A percentile compares a stretch with the other conserved stretches of the same genome.
phyloP scores from a whole-genome alignment of 805 yeast species.

The Sugiyamaella valdiviana region DNA sequence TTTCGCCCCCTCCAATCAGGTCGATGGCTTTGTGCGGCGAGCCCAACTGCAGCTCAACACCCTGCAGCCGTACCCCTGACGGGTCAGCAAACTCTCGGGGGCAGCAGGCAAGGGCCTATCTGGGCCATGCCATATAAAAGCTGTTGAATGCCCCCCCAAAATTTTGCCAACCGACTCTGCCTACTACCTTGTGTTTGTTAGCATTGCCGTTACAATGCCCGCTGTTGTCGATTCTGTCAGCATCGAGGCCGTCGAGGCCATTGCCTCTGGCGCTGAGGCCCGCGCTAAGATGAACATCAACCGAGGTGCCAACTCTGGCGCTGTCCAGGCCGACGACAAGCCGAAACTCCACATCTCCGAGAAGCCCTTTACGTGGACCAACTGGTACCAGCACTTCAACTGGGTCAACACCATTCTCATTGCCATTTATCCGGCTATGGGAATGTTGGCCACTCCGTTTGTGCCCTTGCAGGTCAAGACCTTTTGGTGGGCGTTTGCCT shows the following conservation, averaged over 20 bases:
- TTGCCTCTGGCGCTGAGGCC: slow-evolving; percentile 30
- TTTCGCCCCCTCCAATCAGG: neutral
- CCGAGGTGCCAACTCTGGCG: slow-evolving; percentile 6
- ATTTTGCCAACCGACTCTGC: neutral
- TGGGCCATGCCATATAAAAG: neutral
- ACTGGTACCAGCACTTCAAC: slow-evolving; percentile 67
- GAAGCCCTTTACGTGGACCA: slow-evolving; percentile 65
- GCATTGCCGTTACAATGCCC: slow-evolving; percentile 6
- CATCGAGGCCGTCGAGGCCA: slow-evolving; percentile 30
- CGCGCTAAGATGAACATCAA: slow-evolving; percentile 28
- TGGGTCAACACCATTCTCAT: slow-evolving; percentile 64
- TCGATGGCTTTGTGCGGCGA: neutral
- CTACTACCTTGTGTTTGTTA: neutral
- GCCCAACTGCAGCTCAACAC: neutral
- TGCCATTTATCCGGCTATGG: slow-evolving; percentile 49
- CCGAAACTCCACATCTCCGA: slow-evolving; percentile 52
- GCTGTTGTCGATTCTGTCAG: slow-evolving; percentile 25
- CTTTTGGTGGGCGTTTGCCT: slow-evolving; percentile 43
- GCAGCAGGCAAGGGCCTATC: neutral
- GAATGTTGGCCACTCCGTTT: slow-evolving; percentile 37
- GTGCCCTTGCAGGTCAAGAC: slow-evolving; percentile 48
- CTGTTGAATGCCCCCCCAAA: neutral
- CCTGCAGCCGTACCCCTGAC: neutral
- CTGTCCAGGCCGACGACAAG: slow-evolving; percentile 14
- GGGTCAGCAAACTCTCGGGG: neutral